Base-by-base conservation (phyloP, 2,329 filamentous ascomycete genomes). In the Beauveria bassiana region DNA sequence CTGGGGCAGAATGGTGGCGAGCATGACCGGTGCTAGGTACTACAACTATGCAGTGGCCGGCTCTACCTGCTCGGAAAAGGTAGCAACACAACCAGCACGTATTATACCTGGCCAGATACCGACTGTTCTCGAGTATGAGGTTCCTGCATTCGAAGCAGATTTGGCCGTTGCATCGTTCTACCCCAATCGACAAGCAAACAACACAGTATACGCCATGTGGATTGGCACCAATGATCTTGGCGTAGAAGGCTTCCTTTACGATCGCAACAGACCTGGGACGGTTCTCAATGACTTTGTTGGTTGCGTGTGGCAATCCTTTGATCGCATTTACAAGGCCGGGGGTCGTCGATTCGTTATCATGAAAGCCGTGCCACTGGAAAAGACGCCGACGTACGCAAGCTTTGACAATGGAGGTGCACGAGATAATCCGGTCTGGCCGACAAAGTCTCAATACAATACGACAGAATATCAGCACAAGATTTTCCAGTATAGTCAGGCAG, bases 161-260 rank as follows among this genome's bases (percentile, higher is more conserved):
- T 66, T 75, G 3, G 69, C 70, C 4, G 77, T 72, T 58, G 70
- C 73, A 61, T 70, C 74, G 2, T 70, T 82, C 5, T 81, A 79
- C 65, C 71, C 73, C 0, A 67, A 77, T 65, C 73, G 79, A 51
- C 78, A 77, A 2, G 67, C 79, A 1, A 73, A 82, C 34, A 85
- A 86, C 64, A 90, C 88, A 0, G 85, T 90, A 2, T 93, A 91
- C 68, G 80, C 85, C 1, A 81, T 93, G 56, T 93, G 88, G 88
- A 91, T 93, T 67, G 90, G 90, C 3, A 92, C 89, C 26, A 93
- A 93, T 69, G 90, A 95, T 68, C 76, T 93, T 10, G 89, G 89
- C 24, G 79, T 77, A 61, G 73, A 79, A 57, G 87, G 81, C 9
- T 88, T 92, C 69, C 71, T 93, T 38, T 84, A 81, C 5, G 87